Base-by-base conservation (phyloP, 129 eudicot genomes). In the Apium graveolens region DNA sequence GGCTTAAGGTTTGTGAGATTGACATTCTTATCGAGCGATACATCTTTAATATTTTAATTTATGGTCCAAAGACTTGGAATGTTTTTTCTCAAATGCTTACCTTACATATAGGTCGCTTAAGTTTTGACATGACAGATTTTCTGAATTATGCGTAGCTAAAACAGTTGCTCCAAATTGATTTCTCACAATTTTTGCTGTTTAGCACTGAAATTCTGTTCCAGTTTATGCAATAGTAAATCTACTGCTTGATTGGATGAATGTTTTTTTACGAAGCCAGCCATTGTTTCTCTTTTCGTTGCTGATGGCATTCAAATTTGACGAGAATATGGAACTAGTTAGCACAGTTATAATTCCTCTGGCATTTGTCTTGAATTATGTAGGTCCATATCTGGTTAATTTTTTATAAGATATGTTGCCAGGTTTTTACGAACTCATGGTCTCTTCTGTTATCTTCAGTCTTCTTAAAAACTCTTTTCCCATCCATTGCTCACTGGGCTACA, bases 1-100 rank as follows among this genome's bases (percentile, higher is more conserved):
- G 97, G 78, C 79, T 80, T 70, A 89, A 85, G 97, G 99, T 96
- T 62, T 72, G 83, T 79, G 35, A 21, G 4, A 71, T 41, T 41
- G 29, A 77, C 66, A 21, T 70, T 20, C 17, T 11, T 18, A 24
- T n/a, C 1, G 3, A 2, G 18, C 5, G 46, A 12, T 0, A 3
- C 6, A 26, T 41, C 29, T 75, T n/a, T 73, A 12, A 1, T 24
- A 39, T 60, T 14, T 3, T 24, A 24, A 35, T 73, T 80, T 42
- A 46, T 55, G n/a, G 35, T 73, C 37, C 31, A 26, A 11, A 29
- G 24, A n/a, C 11, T 11, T 41, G 7, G 26, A 7, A 41, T 73
- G 38, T 73, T 44, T 17, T 39, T 17, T 39, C 26, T 0, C 32
- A 29, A 74, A 43, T 74, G 60, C n/a, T 74, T 73, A 73, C 11